These are phyloP conservation scores for Sugiyamaella lignohabitans DNA, from an alignment of 805 yeast genomes.

Conservation along the genomic window DNA sequence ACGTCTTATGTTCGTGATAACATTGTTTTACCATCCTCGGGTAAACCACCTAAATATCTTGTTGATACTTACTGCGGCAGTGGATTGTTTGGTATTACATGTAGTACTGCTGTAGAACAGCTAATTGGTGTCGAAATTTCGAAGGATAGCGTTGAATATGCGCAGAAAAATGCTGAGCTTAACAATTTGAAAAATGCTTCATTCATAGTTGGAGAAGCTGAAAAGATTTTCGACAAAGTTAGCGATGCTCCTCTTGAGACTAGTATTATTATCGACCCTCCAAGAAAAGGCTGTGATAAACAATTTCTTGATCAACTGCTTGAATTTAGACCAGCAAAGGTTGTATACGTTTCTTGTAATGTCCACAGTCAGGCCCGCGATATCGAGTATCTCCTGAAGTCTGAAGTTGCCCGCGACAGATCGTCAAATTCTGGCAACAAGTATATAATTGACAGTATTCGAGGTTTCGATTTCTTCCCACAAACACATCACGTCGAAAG, in stretches of 20 bases:
- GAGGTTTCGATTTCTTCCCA: conserved; percentile 96
- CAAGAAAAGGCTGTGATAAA: conserved; percentile 94
- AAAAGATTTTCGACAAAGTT: conserved; percentile 66
- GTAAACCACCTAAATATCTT: conserved; percentile 48
- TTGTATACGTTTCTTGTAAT: conserved; percentile 94
- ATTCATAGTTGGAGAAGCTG: conserved; percentile 90
- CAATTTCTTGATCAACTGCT: conserved; percentile 80
- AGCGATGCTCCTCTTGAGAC: conserved; percentile 65
- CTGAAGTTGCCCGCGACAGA: conserved; percentile 36
- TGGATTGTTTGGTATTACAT: conserved; percentile 84
- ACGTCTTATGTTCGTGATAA: conserved; percentile 75
- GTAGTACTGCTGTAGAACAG: conserved; percentile 70
- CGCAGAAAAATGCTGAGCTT: conserved; percentile 67
- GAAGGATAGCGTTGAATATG: conserved; percentile 85
- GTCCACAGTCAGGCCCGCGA: conserved; percentile 98
- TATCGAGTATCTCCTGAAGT: conserved; percentile 68
- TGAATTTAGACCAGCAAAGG: conserved; percentile 72
- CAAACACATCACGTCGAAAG: conserved; percentile 91
- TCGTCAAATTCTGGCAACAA: conserved; percentile 31
- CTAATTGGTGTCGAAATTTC: conserved; percentile 93
- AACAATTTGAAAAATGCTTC: conserved; percentile 73
- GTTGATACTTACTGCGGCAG: conserved; percentile 97
- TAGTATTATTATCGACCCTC: conserved; percentile 91
- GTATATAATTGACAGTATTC: conserved; percentile 71
- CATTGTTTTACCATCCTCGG: conserved; percentile 41